phyloP scores from a whole-genome alignment of 2,329 filamentous ascomycete genomes.

The Trichoderma atroviride region DNA sequence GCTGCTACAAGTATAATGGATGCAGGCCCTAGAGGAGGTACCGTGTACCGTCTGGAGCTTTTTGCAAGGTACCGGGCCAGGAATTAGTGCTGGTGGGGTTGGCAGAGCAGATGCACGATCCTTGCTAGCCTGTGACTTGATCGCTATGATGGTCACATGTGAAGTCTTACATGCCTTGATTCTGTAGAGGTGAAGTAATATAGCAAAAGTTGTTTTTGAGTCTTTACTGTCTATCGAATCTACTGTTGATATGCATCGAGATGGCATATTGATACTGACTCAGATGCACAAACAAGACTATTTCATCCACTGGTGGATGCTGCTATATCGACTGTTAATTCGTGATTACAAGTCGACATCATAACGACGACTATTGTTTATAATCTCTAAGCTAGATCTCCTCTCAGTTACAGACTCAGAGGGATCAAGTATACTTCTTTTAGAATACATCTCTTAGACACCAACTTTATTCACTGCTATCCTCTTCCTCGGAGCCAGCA shows the following conservation, averaged over 20 bases:
- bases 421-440: neutral
- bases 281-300: neutral
- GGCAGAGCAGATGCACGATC: constrained; percentile 34
- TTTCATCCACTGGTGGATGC: neutral
- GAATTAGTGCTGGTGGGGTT: neutral
- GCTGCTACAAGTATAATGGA: neutral
- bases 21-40: neutral
- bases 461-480: neutral
- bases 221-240: neutral
- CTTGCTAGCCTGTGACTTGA: neutral
- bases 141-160: neutral
- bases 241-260: accelerated
- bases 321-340: neutral
- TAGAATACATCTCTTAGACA: neutral
- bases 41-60: neutral
- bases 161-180: too few species aligned
- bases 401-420: neutral
- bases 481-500: neutral
- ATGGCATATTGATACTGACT: neutral
- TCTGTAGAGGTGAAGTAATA: too few species aligned
- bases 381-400: neutral
- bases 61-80: neutral
- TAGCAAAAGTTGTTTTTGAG: too few species aligned
- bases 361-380: neutral
- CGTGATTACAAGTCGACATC: neutral